Evolutionary conservation across 495 filamentous ascomycete species (phyloP).

Genomic region (Paragyromitra xinjiangensis): DNA sequence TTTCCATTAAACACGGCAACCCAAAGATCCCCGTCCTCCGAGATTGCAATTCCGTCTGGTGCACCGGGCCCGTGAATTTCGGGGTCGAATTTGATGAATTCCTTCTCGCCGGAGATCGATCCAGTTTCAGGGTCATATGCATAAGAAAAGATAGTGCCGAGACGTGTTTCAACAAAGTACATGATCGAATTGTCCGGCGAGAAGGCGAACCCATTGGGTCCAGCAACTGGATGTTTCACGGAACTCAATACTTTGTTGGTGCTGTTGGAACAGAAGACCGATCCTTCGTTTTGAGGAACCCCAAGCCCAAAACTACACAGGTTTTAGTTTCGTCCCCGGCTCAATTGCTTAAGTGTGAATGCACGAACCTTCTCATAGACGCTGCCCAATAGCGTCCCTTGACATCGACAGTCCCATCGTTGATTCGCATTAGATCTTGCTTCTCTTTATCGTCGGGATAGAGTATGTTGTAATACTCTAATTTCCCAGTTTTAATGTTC

Average conservation of each 20-base stretch:
- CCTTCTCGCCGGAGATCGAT: slow-evolving; percentile 33
- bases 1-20: slow-evolving; percentile 54
- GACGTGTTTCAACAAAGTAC: slow-evolving; percentile 53
- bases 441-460: slow-evolving; percentile 49
- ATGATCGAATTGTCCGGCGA: slow-evolving; percentile 43
- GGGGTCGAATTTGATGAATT: slow-evolving; percentile 51
- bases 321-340: not conserved
- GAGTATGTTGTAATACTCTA: slow-evolving; percentile 48
- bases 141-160: slow-evolving; percentile 53
- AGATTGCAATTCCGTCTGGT: slow-evolving; percentile 56
- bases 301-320: slow-evolving; percentile 37
- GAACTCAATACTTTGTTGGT: slow-evolving; percentile 8
- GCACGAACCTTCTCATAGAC: slow-evolving; percentile 50
- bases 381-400: slow-evolving; percentile 54
- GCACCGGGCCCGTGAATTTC: slow-evolving; percentile 50
- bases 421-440: slow-evolving; percentile 53
- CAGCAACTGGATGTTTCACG: slow-evolving; percentile 49
- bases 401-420: slow-evolving; percentile 53
- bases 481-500: slow-evolving; percentile 49
- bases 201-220: slow-evolving; percentile 56
- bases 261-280: slow-evolving; percentile 42
- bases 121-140: slow-evolving; percentile 54
- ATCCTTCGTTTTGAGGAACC: slow-evolving; percentile 40
- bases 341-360: not conserved
- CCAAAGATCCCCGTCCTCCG: slow-evolving; percentile 56